Conservation (phyloP, 164 flowering plant species). For the Nelumbo lutea region DNA sequence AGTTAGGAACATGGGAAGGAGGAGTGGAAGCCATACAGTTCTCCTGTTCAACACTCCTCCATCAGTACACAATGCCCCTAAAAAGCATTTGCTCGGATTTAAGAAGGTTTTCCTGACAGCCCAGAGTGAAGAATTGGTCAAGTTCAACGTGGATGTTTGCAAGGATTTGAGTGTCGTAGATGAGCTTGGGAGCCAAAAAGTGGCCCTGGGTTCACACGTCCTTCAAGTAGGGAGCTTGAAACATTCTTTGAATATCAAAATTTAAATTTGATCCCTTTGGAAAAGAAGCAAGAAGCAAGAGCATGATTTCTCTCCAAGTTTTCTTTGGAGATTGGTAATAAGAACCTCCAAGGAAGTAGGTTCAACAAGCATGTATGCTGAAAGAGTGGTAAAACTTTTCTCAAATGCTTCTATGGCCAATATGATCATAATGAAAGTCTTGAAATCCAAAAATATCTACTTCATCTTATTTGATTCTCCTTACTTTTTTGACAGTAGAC, state of each 20-base stretch:
- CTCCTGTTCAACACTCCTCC: constrained; percentile 75
- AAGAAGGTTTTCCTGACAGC: constrained; percentile 59
- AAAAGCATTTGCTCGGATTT: constrained; percentile 81
- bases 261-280: constrained; percentile 27
- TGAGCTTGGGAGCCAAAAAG: constrained; percentile 65
- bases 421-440: constrained; percentile 4
- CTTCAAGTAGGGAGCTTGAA: constrained; percentile 81
- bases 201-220: constrained; percentile 69
- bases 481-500: too few relatives aligned
- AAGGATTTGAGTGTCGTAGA: constrained; percentile 84
- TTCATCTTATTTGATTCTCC: too few relatives aligned
- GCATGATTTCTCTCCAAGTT: background rate
- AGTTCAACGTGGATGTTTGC: constrained; percentile 77
- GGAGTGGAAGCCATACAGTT: constrained; percentile 67
- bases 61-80: constrained; percentile 60
- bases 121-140: constrained; percentile 37
- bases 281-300: too few relatives aligned
- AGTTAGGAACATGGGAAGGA: constrained; percentile 54
- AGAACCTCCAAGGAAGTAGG: background rate
- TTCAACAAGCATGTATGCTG: constrained; percentile 15
- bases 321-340: constrained; percentile 12
- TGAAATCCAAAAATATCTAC: background rate
- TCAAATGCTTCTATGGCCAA: constrained; percentile 15
- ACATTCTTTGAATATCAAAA: constrained; percentile 52
- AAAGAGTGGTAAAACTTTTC: constrained; percentile 19